These are phyloP conservation scores for Neurospora tetrasperma DNA, from an alignment of 495 filamentous ascomycete genomes.

Conservation along the genomic window DNA sequence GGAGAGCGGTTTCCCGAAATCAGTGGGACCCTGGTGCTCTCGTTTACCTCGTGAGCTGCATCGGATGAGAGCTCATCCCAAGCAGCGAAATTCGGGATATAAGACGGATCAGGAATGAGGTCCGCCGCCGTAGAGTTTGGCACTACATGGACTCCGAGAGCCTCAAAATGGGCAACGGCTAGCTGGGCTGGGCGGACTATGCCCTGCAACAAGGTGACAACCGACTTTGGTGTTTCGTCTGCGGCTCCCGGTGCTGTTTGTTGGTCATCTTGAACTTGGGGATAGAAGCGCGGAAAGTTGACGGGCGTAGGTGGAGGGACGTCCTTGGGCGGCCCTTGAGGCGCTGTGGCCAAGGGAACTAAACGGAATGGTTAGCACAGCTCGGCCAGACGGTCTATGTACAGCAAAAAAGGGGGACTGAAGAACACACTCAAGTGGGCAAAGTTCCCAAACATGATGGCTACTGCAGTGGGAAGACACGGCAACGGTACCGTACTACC, in stretches of 20 bases:
- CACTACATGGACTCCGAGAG: conserved; percentile 41
- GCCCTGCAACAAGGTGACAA: conserved; percentile 34
- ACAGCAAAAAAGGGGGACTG: neutral
- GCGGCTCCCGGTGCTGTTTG: neutral
- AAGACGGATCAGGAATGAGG: conserved; percentile 38
- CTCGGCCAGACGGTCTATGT: neutral
- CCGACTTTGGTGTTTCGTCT: conserved; percentile 15
- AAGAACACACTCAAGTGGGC: conserved; percentile 25
- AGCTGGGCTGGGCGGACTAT: conserved; percentile 40
- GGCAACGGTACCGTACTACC: neutral
- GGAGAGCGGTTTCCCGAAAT: conserved; percentile 38
- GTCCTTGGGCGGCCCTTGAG: conserved; percentile 30
- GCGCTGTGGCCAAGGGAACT: conserved; percentile 22
- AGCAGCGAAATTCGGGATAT: conserved; percentile 33
- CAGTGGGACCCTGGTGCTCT: conserved; percentile 31
- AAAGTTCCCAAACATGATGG: conserved; percentile 27
- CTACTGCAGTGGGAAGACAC: neutral
- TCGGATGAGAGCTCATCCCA: conserved; percentile 39
- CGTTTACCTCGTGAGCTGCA: conserved; percentile 31
- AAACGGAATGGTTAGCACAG: conserved; percentile 16
- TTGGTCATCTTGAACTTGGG: conserved; percentile 16
- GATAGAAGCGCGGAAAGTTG: conserved; percentile 36
- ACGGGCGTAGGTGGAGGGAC: conserved; percentile 45
- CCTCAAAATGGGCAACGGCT: conserved; percentile 34
- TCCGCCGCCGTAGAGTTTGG: conserved; percentile 30